Evolutionary conservation across 108 stramenopile species (phyloP), one percentile per base, ranked within the genome.

Genomic region (Parietichytrium sp.): DNA sequence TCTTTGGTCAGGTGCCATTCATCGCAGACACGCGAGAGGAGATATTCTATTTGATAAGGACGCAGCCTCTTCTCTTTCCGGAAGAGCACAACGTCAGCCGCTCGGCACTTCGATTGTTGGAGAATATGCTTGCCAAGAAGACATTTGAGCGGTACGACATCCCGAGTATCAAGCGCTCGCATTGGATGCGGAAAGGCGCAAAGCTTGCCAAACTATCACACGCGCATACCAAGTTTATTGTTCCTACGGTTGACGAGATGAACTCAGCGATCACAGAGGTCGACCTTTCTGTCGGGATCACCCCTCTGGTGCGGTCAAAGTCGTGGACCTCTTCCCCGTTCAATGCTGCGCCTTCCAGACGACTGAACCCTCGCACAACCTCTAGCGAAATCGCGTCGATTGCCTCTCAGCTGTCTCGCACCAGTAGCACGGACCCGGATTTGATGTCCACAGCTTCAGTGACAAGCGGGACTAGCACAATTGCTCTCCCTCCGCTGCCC

Each of bases 1-100:
- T 89, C 29, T 89, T 86, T 33, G 92, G 92, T 15, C 83, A 79
- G 29, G 91, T 91, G 8, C 92, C 92, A 15, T 93, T 92, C 84
- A 42, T 92, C 55, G 90, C 92, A n/a, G 86, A 80, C 29, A 89
- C 84, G 49, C 81, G 90, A 38, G 51, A 88, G 49, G 83, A 80
- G 42, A 79, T 93, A 38, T 89, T 89, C 49, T 36, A 87, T 23
- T 87, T 88, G 77, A 92, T 92, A 29, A 84, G 81, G 50, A 83
- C 87, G 27, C 81, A 84, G 42, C 82, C 86, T 0, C 79, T 93
- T 23, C 72, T 31, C 15, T 90, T 89, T 49, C 91, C 90, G 12
- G 78, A 54, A 29, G 79, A 54, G 23, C 20, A 25, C 47, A 48
- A 54, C 7, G 79, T 49, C 13, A 79, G 79, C 42, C 20, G 38